Conservation (phyloP, 2,329 filamentous ascomycete genomes). For the Simplicillium sp. region DNA sequence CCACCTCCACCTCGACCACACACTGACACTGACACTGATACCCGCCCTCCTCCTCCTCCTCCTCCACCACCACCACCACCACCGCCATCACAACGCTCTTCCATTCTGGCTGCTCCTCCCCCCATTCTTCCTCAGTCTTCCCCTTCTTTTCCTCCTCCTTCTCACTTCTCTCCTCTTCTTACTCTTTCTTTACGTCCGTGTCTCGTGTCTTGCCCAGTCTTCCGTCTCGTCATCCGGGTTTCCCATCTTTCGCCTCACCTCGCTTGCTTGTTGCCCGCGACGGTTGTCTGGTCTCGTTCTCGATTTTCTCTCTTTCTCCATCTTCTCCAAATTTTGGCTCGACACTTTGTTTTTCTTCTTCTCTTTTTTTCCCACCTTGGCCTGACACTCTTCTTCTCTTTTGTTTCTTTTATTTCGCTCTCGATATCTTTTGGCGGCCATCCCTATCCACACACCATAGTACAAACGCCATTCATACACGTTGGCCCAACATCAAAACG, state of each 20-base stretch:
- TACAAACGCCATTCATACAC: background rate
- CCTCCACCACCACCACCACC: too few species aligned
- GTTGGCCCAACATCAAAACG: background rate
- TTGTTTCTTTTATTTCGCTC: too few species aligned
- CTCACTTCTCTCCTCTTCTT: conserved; percentile 7
- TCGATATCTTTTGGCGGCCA: too few species aligned
- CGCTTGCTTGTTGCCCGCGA: background rate
- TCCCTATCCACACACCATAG: too few species aligned
- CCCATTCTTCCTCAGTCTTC: too few species aligned
- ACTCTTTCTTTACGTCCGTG: conserved; percentile 1
- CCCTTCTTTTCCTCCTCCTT: conserved; percentile 1
- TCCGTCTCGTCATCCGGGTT: background rate
- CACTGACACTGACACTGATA: too few species aligned
- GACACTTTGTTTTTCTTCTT: conserved; percentile 2
- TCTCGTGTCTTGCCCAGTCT: background rate
- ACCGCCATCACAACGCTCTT: too few species aligned
- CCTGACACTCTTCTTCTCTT: background rate
- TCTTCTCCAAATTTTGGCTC: conserved; percentile 1
- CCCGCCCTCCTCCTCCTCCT: background rate
- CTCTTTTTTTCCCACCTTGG: background rate
- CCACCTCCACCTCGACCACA: background rate
- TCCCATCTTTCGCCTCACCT: background rate
- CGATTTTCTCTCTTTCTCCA: background rate
- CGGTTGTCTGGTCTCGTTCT: too few species aligned
- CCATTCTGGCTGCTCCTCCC: conserved; percentile 1